Conservation (phyloP, 2,329 filamentous ascomycete species). For the Claviceps capensis region DNA sequence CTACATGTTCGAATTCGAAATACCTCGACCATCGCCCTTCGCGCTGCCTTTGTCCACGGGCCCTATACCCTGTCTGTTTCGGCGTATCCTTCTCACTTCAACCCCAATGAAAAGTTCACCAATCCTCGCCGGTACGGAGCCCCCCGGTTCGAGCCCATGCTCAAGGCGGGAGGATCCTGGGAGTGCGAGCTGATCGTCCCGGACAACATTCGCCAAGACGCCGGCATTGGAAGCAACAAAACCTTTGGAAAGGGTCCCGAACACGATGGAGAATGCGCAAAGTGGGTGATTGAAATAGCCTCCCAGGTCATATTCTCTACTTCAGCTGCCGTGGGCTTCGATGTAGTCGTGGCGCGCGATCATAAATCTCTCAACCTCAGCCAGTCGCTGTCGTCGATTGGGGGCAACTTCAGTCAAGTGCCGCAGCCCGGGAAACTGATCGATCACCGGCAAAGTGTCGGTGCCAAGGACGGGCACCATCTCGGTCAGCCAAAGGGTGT, state of each 20-base stretch:
- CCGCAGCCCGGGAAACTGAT: conserved; percentile 58
- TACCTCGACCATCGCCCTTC: conserved; percentile 75
- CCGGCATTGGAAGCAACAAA: conserved; percentile 31
- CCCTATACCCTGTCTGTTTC: conserved; percentile 85
- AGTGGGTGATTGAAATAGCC: conserved; percentile 82
- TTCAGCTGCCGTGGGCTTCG: conserved; percentile 76
- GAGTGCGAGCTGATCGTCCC: conserved; percentile 68
- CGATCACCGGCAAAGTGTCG: conserved; percentile 57
- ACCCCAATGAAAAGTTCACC: conserved; percentile 67
- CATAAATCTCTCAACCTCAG: conserved; percentile 64
- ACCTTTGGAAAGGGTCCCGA: conserved; percentile 31
- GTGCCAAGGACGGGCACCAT: conserved; percentile 44
- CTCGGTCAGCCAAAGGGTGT: conserved; percentile 57
- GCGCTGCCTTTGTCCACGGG: conserved; percentile 91
- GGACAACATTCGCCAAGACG: conserved; percentile 57
- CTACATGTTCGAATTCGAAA: conserved; percentile 86
- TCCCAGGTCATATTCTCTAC: conserved; percentile 91
- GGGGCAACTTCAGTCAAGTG: conserved; percentile 31
- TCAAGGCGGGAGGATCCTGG: conserved; percentile 89
- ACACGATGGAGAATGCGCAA: conserved; percentile 44
- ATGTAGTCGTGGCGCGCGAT: conserved; percentile 75
- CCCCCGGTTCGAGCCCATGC: conserved; percentile 88
- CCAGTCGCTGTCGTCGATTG: conserved; percentile 27
- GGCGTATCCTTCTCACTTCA: conserved; percentile 70
- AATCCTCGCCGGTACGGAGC: conserved; percentile 57